Evolutionary conservation across 768 basidiomycete species (phyloP), one percentile per base, ranked within the genome.

Genomic region (Termitomyces sp.): DNA sequence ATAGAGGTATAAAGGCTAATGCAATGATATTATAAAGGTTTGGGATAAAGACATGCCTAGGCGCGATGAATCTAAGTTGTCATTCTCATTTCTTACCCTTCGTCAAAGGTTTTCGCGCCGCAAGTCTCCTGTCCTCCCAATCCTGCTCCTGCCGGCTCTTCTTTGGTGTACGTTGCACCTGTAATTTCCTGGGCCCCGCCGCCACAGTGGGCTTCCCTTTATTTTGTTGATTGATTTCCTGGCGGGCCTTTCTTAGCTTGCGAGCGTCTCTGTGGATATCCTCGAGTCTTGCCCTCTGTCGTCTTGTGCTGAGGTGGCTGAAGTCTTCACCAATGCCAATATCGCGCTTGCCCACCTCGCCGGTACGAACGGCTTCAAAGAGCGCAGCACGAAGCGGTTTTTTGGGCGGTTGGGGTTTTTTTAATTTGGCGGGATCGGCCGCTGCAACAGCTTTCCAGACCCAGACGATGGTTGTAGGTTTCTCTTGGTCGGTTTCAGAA

Each of bases 261-360:
- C 60, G 63, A 20, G 82, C 67, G 41, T 82, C 80, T 51, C 69
- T 69, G 58, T 69, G 65, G 3, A 87, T 75, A 67, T 81, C 82
- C 56, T 61, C 71, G 50, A 71, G 67, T 58, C 87, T 69, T 26
- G 79, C 76, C 16, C 76, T 70, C 60, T 76, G 78, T 62, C 86
- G 71, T 57, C 84, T 74, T 64, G 73, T 80, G 69, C 79, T 89
- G 58, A 88, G 69, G 67, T 88, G 85, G 7, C 77, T 73, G 68
- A 76, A 77, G 63, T 88, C 85, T 50, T 74, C 75, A 5, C 76
- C 79, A 5, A 77, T 72, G 5, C 79, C 83, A 12, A 83, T 76
- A 50, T 79, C 77, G 23, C 5, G 12, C 23, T 5, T 2, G 12
- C 20, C 3, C 23, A 26, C 13, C 23, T 46, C 44, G 3, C 5